phyloP scores from a whole-genome alignment of 176 grass and related monocot genomes.

The Zea luxurians region DNA sequence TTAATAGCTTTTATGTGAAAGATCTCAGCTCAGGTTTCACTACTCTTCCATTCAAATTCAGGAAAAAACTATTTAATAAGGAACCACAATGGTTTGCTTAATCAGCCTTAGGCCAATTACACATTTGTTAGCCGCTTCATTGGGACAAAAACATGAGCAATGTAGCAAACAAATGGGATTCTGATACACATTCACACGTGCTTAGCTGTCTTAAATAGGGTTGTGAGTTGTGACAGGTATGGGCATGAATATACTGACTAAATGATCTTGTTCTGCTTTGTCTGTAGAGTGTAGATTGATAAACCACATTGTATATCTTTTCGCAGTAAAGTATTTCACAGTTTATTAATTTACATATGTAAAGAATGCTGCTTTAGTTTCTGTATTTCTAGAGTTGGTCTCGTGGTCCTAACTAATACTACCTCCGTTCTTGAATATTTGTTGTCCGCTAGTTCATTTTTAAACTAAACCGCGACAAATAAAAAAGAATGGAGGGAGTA shows the following conservation, averaged over 20 bases:
- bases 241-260: not conserved
- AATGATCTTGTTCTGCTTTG: not conserved
- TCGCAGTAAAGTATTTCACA: not conserved
- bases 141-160: not conserved
- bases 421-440: too few species aligned
- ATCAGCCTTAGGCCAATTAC: not conserved
- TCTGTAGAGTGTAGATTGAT: constrained; percentile 1
- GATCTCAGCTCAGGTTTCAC: constrained; percentile 6
- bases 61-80: not conserved
- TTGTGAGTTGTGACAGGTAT: not conserved
- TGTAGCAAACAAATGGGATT: not conserved
- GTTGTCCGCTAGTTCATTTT: too few species aligned
- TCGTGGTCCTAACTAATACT: constrained; percentile 9
- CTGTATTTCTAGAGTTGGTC: constrained; percentile 14
- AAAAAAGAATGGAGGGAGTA: not conserved
- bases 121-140: constrained; percentile 10
- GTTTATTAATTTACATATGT: constrained; percentile 22
- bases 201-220: not conserved
- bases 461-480: too few species aligned
- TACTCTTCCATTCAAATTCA: not conserved
- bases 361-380: constrained; percentile 18
- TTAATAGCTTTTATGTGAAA: not conserved
- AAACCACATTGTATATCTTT: not conserved
- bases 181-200: not conserved
- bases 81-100: not conserved